Evolutionary conservation across 805 yeast species (phyloP), one percentile per base, ranked within the genome.

Genomic region (Isabelozyma gotoi): DNA sequence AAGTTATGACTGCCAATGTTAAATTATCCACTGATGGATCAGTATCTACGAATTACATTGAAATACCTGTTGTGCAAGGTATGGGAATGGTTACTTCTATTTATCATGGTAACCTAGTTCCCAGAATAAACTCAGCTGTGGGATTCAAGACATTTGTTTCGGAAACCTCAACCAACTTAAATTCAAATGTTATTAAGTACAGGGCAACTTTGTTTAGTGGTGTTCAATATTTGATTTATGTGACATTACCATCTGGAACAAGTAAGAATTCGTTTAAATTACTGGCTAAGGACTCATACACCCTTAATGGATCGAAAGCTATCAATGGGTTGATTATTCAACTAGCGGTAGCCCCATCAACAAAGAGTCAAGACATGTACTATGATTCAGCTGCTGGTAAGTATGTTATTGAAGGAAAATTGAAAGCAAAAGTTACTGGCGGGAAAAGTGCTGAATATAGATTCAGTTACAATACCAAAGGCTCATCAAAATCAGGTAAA

Each of bases 381-480:
- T 80, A 80, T 48, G 88, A 85, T 51, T 43, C 56, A 4, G 78
- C 82, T 21, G 85, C 87, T 1, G 89, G 88, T 5, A 68, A 71
- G 37, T 83, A 74, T 49, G 78, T 82, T 15, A 67, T 73, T 3
- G 69, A 67, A 18, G 81, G 76, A 19, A 51, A 70, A 0, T 71
- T 42, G 12, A 17, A 71, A 4, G 39, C 39, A 7, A 29, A 36
- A 12, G 56, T 60, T 35, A 73, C 61, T 19, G 44, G 65, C 3
- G 44, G 42, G 7, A 45, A 58, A 0, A 49, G 50, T 8, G 46
- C 49, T 7, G 38, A 38, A 33, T 80, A 78, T 53, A 48, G 70
- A 3, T 67, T 80, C 16, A 52, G 52, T 14, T 80, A 77, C 52
- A 47, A 57, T 4, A 62, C 70, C n/a, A 50, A 60, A 2, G 85